These are phyloP conservation scores for Flaveria sonorensis DNA, from an alignment of 129 eudicot genomes.

Conservation along the genomic window DNA sequence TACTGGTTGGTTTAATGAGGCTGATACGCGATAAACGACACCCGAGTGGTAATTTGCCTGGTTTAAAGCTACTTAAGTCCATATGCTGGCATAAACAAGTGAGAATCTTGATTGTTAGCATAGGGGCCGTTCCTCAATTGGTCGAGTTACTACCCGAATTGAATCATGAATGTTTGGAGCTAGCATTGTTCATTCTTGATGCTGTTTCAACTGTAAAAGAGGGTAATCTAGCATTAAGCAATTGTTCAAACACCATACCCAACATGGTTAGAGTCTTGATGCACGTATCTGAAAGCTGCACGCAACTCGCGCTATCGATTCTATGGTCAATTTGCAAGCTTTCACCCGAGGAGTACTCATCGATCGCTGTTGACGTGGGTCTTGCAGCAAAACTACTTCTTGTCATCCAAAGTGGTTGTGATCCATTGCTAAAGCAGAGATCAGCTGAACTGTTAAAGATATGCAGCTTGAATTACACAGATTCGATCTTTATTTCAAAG, in stretches of 20 bases:
- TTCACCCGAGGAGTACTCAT: constrained; percentile 21
- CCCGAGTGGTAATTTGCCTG: constrained; percentile 30
- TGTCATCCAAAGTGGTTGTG: constrained; percentile 29
- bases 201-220: constrained; percentile 7
- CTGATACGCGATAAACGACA: constrained; percentile 30
- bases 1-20: constrained; percentile 39
- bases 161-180: constrained; percentile 24
- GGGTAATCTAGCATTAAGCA: constrained; percentile 18
- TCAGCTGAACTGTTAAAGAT: constrained; percentile 28
- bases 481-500: constrained; percentile 22
- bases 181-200: constrained; percentile 3
- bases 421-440: constrained; percentile 13
- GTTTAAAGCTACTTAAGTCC: constrained; percentile 7
- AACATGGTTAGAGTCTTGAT: constrained; percentile 21
- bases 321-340: constrained; percentile 27
- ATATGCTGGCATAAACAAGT: constrained; percentile 7
- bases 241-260: constrained; percentile 19
- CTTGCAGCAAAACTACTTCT: constrained; percentile 26
- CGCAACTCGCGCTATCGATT: constrained; percentile 16
- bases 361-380: constrained; percentile 24
- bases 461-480: constrained; percentile 26
- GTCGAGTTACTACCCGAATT: constrained; percentile 1
- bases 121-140: constrained; percentile 23
- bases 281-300: constrained; percentile 24
- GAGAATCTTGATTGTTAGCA: not conserved